These are phyloP conservation scores for Ilyonectria sp. DNA, from an alignment of 2,329 filamentous ascomycete genomes.

Conservation along the genomic window DNA sequence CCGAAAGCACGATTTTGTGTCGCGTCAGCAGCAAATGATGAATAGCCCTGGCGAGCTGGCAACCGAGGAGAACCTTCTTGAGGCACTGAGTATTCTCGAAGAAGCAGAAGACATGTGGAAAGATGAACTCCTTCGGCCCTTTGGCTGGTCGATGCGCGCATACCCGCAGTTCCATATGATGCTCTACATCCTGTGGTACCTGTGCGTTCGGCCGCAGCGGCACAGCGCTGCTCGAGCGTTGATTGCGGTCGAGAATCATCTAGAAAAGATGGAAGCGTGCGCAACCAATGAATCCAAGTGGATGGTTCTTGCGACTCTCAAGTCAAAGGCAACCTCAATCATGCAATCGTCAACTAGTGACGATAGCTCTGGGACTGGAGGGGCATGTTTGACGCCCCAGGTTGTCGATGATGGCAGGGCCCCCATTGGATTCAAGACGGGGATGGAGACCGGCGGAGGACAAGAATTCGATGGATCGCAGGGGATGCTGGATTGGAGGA, in stretches of 20 bases:
- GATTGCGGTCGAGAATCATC: slow-evolving; percentile 38
- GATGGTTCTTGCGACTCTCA: slow-evolving; percentile 49
- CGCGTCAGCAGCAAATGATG: slow-evolving; percentile 59
- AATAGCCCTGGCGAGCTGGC: slow-evolving; percentile 43
- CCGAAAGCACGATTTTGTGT: slow-evolving; percentile 62
- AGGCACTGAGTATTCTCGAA: slow-evolving; percentile 55
- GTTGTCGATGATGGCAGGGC: not conserved
- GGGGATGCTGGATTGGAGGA: slow-evolving; percentile 48
- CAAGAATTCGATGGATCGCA: slow-evolving; percentile 27
- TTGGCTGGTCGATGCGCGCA: slow-evolving; percentile 55
- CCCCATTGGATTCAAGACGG: not conserved
- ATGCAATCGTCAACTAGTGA: slow-evolving; percentile 33
- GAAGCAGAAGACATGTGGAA: slow-evolving; percentile 45
- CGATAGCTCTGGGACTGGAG: not conserved
- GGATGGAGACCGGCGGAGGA: slow-evolving; percentile 7
- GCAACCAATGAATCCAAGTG: slow-evolving; percentile 47
- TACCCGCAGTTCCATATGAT: slow-evolving; percentile 61
- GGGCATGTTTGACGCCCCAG: not conserved
- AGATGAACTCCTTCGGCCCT: slow-evolving; percentile 57
- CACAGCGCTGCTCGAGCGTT: slow-evolving; percentile 53
- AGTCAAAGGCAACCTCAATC: slow-evolving; percentile 47
- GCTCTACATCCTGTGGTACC: slow-evolving; percentile 60
- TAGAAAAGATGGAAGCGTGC: not conserved
- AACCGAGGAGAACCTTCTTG: slow-evolving; percentile 52
- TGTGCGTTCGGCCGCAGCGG: slow-evolving; percentile 56